Base-by-base conservation (phyloP, 306 rosid genomes). In the Carpinus viminea region DNA sequence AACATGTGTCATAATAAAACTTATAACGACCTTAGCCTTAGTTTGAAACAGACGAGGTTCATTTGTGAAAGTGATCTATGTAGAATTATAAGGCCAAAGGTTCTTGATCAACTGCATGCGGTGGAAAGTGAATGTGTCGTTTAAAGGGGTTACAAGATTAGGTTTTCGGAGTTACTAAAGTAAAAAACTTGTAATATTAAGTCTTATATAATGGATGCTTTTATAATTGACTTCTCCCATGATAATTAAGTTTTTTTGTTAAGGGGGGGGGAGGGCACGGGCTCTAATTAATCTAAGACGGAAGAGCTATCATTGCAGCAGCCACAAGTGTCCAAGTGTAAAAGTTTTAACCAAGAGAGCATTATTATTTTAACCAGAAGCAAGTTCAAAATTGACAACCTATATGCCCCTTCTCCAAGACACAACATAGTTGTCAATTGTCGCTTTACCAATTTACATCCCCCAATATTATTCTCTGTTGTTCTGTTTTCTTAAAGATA, bases 401-500 rank as follows among this genome's bases (percentile, higher is more conserved):
- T 76, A 72, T 45, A 73, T 24, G 26, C 26, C 18, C 34, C 21
- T 4, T 47, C 52, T 64, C 18, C 12, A 54, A 53, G 3, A 62
- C 24, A 68, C 18, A 74, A 78, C 69, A 8, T 34, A 72, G 46
- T 76, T 76, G 81, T 13, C 61, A 74, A 56, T 76, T 9, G 70
- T 60, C 12, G 15, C 70, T 84, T 80, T 73, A 54, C 62, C 46
- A 70, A 56, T 55, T 61, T 55, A 71, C 46, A 76, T 43, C 18
- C 18, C 18, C 8, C 41, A 76, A 57, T 72, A 76, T 73, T 51
- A 66, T 72, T 54, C 68, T 79, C 72, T 75, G 75, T 54, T 46
- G 55, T 66, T 62, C 52, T 60, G 64, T 47, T 54, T 60, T 38
- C 38, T 70, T n/a, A 38, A 76, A 73, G 76, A 80, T 77, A 80